Base-by-base conservation (phyloP, 345 rosid genomes). In the Salix suchowensis region DNA sequence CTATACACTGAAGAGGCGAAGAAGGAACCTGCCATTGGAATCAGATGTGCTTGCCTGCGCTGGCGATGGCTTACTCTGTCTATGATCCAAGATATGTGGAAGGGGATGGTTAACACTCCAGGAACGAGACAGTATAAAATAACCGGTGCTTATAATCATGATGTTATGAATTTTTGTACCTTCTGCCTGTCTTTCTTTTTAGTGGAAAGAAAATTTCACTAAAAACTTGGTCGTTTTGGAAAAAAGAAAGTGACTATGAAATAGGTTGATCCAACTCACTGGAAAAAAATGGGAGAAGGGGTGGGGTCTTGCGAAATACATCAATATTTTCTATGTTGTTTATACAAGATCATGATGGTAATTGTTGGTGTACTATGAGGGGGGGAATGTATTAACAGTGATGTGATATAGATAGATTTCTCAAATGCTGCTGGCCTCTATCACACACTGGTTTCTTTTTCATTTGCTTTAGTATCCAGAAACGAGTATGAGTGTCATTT, bases 391-490 rank as follows among this genome's bases (percentile, higher is more conserved):
- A 15, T 48, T 15, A 48, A 15, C 16, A 48, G 54, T 5, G 19
- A 48, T 34, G 37, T 34, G 37, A 34, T 34, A 34, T 4, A 34
- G 37, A 34, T 34, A 34, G 37, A 34, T 48, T 21, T 8, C 3
- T 54, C 2, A 54, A 21, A 54, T 54, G 24, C 23, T 54, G 11
- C 10, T 54, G 60, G 23, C 24, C 11, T 54, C 37, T 1, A 34
- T 32, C 37, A 34, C 6, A 34, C 44, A 9, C 44, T 67, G 28
- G 55, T 76, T 64, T 65, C 24, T 76, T 81, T 73, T 48, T 34
- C 68, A 70, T n/a, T 46, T 46, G 50, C 50, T 14, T 13, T 13
- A 3, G 50, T 58, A 58, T 58, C 28, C 64, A 58, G 11, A n/a
- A 40, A 23, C 11, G 28, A n/a, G 28, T n/a, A 19, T 30, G 39